Evolutionary conservation across 129 eudicot species (phyloP), one percentile per base, ranked within the genome.

Genomic region (Centella asiatica): DNA sequence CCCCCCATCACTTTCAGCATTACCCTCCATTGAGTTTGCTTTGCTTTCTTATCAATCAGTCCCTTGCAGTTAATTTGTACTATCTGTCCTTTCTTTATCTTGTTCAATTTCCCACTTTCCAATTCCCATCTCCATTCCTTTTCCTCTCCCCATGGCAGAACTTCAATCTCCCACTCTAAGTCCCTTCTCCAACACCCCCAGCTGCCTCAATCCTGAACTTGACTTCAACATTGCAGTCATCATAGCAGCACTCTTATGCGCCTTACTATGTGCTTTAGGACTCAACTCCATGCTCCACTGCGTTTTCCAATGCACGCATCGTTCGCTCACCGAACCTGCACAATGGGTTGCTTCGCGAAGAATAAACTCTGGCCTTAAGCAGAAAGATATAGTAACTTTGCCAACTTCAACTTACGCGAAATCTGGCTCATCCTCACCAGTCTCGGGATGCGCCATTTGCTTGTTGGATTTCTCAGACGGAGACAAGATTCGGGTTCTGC

Each of bases 241-340:
- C 44, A 29, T 64, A 1, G 69, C 69, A 6, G 69, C 69, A 28
- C 40, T 64, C 6, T 6, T 64, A n/a, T 64, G 69, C 9, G 69
- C 69, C 37, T 31, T 64, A 27, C 57, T 64, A 2, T 64, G 69
- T 32, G 69, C 58, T 11, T 46, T 64, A 7, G 69, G 59, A 40
- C 58, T 64, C 15, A 64, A 64, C 46, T 64, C 69, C 69, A 64
- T 64, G 69, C 58, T 64, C 17, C 69, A 49, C 8, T 64, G 69
- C 15, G 14, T 64, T 3, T 34, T 49, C 23, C 69, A 32, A 27
- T 47, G 69, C 69, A 64, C 59, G 4, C 69, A 46, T 14, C 27
- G 69, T 5, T 29, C 58, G 6, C 28, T 64, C 18, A 46, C 44
- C 3, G 58, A 48, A 45, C 58, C 69, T 4, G 34, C 51, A 11